phyloP scores from a whole-genome alignment of 495 filamentous ascomycete genomes.

The Annulohypoxylon maeteangense region DNA sequence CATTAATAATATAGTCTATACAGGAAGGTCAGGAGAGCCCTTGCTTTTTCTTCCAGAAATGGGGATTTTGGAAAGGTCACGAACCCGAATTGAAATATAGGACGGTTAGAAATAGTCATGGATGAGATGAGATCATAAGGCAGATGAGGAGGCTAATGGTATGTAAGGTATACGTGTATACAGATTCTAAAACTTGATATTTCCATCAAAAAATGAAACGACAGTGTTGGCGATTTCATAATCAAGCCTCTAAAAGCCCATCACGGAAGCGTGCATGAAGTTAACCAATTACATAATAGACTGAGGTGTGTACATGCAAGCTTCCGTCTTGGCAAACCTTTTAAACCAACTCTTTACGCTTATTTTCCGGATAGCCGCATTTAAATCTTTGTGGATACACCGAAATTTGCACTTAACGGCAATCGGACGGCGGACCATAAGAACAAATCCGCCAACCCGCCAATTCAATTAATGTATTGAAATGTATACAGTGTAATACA shows the following conservation, averaged over 20 bases:
- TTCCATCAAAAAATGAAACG: constrained; percentile 3
- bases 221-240: background rate
- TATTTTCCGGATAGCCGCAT: constrained; percentile 6
- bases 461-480: too few relatives aligned
- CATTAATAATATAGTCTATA: constrained; percentile 3
- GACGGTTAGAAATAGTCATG: constrained; percentile 6
- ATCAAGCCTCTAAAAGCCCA: background rate
- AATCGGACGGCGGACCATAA: too few relatives aligned
- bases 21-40: constrained; percentile 7
- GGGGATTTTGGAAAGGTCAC: constrained; percentile 18
- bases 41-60: constrained; percentile 19
- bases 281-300: background rate
- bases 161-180: constrained; percentile 38
- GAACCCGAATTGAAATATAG: constrained; percentile 6
- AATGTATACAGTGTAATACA: too few relatives aligned
- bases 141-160: constrained; percentile 14
- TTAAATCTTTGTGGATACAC: background rate
- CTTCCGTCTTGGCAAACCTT: background rate
- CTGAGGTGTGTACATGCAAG: background rate
- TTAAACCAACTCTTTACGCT: background rate
- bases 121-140: background rate
- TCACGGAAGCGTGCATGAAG: background rate
- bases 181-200: constrained; percentile 24
- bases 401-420: background rate
- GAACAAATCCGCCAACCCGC: too few relatives aligned